phyloP scores from a whole-genome alignment of 2,329 filamentous ascomycete genomes.

The Dactylellina parvicollis region DNA sequence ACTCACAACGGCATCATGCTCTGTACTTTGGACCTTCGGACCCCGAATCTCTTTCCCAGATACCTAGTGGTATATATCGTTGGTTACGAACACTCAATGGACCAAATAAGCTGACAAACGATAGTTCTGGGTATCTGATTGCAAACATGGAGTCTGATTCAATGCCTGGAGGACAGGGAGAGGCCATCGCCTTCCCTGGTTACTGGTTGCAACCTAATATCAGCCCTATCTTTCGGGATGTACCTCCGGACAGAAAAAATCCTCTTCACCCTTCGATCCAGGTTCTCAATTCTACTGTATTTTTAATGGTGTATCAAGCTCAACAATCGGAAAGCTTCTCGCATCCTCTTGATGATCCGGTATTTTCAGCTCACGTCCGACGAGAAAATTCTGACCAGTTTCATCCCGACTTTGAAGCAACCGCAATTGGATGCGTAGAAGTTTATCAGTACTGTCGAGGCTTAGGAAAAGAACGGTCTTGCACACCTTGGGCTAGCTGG shows the following conservation, averaged over 20 bases:
- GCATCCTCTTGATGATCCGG: neutral
- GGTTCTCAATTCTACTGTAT: neutral
- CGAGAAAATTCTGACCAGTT: neutral
- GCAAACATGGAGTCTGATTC: neutral
- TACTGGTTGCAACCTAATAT: neutral
- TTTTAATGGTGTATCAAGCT: neutral
- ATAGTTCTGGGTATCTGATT: neutral
- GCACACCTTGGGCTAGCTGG: conserved; percentile 1
- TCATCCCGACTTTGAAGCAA: conserved; percentile 8
- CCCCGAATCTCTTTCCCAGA: too few relatives aligned
- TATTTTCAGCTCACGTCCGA: conserved; percentile 2
- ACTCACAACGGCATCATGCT: too few relatives aligned
- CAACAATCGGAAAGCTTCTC: neutral
- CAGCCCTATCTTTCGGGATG: neutral
- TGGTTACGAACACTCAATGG: conserved; percentile 1
- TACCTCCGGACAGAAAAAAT: neutral
- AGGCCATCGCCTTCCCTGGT: neutral
- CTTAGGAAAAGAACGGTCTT: neutral
- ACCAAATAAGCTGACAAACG: conserved; percentile 5
- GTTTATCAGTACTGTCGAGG: neutral
- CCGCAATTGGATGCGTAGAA: neutral
- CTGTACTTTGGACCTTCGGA: too few relatives aligned
- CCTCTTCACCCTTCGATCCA: neutral
- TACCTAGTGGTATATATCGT: too few relatives aligned
- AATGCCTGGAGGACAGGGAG: too few relatives aligned